phyloP scores from a whole-genome alignment of 1,284 basidiomycete genomes.

The Puccinia hordei region DNA sequence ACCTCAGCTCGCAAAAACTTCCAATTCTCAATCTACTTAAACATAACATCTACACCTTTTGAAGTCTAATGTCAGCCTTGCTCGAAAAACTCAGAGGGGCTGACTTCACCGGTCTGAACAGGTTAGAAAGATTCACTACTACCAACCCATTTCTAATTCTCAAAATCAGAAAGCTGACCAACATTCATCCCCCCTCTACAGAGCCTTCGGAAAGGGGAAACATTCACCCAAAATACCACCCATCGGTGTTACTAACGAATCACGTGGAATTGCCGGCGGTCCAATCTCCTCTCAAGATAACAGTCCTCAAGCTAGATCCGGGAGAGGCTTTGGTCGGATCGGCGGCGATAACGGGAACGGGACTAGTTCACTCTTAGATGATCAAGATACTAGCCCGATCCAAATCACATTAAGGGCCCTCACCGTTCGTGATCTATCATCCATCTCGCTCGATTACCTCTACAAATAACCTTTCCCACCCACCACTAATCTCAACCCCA shows the following conservation, averaged over 20 bases:
- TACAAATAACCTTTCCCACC: neutral
- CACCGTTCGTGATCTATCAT: conserved; percentile 22
- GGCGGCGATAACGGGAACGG: neutral
- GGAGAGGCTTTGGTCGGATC: conserved; percentile 7
- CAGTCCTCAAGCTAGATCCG: neutral
- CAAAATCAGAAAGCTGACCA: neutral
- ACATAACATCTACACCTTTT: neutral
- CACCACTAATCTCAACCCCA: neutral
- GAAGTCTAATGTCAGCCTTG: conserved; percentile 18
- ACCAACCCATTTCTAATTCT: neutral
- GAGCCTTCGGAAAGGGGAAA: conserved; percentile 45
- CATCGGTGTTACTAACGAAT: neutral
- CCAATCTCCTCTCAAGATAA: conserved; percentile 24
- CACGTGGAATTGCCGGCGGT: conserved; percentile 34
- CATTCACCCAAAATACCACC: conserved; percentile 49
- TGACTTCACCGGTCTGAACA: conserved; percentile 48
- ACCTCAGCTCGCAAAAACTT: neutral
- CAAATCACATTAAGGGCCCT: conserved; percentile 30
- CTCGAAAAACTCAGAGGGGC: conserved; percentile 41
- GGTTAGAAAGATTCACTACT: neutral
- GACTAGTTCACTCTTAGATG: conserved; percentile 30
- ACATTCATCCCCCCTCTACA: neutral
- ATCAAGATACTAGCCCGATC: conserved; percentile 36
- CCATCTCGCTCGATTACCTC: neutral
- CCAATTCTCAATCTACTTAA: neutral